Conservation (phyloP, 768 basidiomycete species). For the Lentinus tigrinus region DNA sequence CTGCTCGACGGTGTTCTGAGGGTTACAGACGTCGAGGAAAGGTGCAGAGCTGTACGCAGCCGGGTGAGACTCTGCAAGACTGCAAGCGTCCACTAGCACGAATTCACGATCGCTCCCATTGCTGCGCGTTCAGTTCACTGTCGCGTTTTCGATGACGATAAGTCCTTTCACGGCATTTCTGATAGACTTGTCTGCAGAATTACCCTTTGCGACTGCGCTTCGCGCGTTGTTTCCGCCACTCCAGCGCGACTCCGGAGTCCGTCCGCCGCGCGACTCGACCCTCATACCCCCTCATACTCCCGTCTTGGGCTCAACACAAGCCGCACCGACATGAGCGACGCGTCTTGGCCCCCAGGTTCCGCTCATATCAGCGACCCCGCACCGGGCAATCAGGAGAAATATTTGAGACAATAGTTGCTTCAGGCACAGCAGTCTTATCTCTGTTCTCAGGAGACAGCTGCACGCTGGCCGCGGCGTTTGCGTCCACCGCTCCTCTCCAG, state of each 20-base stretch:
- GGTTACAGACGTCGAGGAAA: background rate
- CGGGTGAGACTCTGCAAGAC: too few relatives aligned
- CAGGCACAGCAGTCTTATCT: constrained; percentile 15
- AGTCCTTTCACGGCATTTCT: background rate
- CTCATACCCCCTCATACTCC: background rate
- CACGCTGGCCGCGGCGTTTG: background rate
- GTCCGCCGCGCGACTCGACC: background rate
- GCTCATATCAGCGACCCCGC: too few relatives aligned
- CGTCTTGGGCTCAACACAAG: background rate
- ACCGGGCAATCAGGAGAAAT: constrained; percentile 6
- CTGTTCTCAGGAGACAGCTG: constrained; percentile 5
- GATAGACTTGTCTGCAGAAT: background rate
- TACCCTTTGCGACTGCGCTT: too few relatives aligned
- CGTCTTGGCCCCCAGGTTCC: too few relatives aligned
- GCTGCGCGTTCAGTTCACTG: too few relatives aligned
- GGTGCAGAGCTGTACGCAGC: background rate
- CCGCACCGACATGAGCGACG: too few relatives aligned
- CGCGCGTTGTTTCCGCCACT: too few relatives aligned
- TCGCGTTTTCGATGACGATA: background rate
- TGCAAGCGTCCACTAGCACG: too few relatives aligned
- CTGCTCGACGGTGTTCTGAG: background rate
- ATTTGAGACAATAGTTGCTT: constrained; percentile 8
- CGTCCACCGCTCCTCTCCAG: background rate
- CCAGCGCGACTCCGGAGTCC: too few relatives aligned
- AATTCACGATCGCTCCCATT: too few relatives aligned